These are phyloP conservation scores for Saitozyma podzolica DNA, from an alignment of 768 basidiomycete species.

Conservation along the genomic window DNA sequence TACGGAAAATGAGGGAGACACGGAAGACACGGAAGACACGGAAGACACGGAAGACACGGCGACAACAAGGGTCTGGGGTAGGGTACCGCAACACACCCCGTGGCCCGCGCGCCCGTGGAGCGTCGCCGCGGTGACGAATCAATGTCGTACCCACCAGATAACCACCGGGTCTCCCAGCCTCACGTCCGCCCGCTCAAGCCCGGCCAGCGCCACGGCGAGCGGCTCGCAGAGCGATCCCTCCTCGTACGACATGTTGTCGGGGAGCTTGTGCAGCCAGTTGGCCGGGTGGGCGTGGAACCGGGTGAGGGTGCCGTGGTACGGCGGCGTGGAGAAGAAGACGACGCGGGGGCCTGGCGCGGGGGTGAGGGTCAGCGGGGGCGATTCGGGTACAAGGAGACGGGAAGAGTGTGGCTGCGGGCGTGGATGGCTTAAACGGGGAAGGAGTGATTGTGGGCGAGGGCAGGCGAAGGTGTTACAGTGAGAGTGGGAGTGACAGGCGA, in stretches of 20 bases:
- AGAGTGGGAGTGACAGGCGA: background rate
- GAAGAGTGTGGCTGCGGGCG: too few relatives aligned
- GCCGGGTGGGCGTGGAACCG: constrained; percentile 51
- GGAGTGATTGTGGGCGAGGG: too few relatives aligned
- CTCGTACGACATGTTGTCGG: constrained; percentile 53
- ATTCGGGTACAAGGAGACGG: too few relatives aligned
- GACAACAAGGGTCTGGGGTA: too few relatives aligned
- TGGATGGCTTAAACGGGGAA: too few relatives aligned
- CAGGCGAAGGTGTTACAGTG: background rate
- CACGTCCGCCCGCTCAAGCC: constrained; percentile 52
- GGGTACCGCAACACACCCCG: too few relatives aligned
- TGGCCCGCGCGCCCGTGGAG: too few relatives aligned
- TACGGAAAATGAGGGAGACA: too few relatives aligned
- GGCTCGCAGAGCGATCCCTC: constrained; percentile 55
- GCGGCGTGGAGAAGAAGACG: constrained; percentile 55
- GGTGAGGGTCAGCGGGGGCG: background rate
- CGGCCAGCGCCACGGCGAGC: constrained; percentile 54
- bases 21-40: too few relatives aligned
- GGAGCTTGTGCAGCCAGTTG: constrained; percentile 54
- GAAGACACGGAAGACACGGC: too few relatives aligned
- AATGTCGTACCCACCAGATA: constrained; percentile 47
- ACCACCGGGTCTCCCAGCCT: constrained; percentile 54
- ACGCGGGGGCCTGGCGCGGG: constrained; percentile 44
- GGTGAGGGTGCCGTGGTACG: constrained; percentile 54
- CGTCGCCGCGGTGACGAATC: too few relatives aligned